These are phyloP conservation scores for Rhizophagus clarus DNA, from an alignment of 192 early-diverging fungal species.

Conservation along the genomic window DNA sequence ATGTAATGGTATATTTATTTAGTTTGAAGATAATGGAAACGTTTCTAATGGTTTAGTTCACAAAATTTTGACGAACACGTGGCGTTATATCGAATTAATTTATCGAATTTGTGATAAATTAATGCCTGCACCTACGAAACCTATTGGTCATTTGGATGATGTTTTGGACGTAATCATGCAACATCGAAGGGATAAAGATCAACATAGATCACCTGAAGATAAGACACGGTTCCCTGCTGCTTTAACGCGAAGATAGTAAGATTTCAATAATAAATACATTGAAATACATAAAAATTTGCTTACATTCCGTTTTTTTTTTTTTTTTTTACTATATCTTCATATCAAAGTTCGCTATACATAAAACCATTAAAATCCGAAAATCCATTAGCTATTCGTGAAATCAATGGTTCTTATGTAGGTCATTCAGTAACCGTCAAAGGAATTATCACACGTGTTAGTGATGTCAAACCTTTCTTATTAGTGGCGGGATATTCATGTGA, in stretches of 20 bases:
- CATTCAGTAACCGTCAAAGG: slow-evolving; percentile 86
- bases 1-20: slow-evolving; percentile 32
- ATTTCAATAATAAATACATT: slow-evolving; percentile 22
- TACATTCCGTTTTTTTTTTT: background rate
- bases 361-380: slow-evolving; percentile 64
- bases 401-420: slow-evolving; percentile 80
- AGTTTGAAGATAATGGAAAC: background rate
- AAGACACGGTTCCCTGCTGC: slow-evolving; percentile 69
- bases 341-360: slow-evolving; percentile 72
- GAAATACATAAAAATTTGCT: background rate
- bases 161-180: slow-evolving; percentile 90
- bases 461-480: slow-evolving; percentile 88
- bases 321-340: background rate
- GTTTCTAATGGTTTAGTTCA: slow-evolving; percentile 48
- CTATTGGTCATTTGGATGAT: slow-evolving; percentile 67
- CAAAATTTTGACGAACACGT: slow-evolving; percentile 84
- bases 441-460: slow-evolving; percentile 91
- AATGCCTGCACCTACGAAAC: slow-evolving; percentile 52
- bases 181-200: slow-evolving; percentile 63
- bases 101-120: slow-evolving; percentile 66
- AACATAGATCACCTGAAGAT: slow-evolving; percentile 40
- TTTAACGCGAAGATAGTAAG: slow-evolving; percentile 87
- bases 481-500: slow-evolving; percentile 94
- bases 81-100: slow-evolving; percentile 82
- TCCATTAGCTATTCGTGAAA: slow-evolving; percentile 82